These are phyloP conservation scores for Salix purpurea DNA, from an alignment of 345 rosid species.

Conservation along the genomic window DNA sequence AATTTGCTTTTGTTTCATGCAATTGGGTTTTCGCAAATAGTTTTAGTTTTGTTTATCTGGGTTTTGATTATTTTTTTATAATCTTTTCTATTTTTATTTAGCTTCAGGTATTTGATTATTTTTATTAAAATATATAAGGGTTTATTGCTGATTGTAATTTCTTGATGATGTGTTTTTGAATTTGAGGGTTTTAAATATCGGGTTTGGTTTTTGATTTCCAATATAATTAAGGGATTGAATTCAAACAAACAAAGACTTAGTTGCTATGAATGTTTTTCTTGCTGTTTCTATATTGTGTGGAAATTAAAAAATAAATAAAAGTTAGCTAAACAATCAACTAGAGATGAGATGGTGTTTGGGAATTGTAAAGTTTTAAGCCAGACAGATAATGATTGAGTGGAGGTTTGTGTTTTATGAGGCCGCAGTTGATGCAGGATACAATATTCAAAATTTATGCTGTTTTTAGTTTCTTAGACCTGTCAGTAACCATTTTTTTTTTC, in stretches of 20 bases:
- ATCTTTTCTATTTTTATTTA: constrained; percentile 6
- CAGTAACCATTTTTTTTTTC: neutral
- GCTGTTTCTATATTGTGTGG: neutral
- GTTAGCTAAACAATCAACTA: neutral
- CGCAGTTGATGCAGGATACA: neutral
- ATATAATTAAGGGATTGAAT: neutral
- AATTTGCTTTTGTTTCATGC: constrained; percentile 19
- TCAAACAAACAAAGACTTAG: neutral
- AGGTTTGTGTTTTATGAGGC: neutral
- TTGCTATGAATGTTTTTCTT: neutral
- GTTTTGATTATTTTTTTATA: constrained; percentile 10
- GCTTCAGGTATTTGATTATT: constrained; percentile 9
- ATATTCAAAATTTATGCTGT: neutral
- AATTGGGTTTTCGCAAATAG: constrained; percentile 14
- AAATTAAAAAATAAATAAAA: neutral
- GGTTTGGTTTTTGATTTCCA: constrained; percentile 6
- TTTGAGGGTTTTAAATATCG: neutral
- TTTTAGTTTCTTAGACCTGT: neutral
- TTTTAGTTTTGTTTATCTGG: neutral
- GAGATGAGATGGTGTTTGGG: constrained; percentile 1
- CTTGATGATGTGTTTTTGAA: constrained; percentile 8
- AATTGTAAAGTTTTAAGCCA: neutral
- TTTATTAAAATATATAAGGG: constrained; percentile 21
- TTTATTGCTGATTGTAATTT: constrained; percentile 24
- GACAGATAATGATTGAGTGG: neutral